Evolutionary conservation across 768 basidiomycete species (phyloP), one percentile per base, ranked within the genome.

Genomic region (Fomitopsis pulvina): DNA sequence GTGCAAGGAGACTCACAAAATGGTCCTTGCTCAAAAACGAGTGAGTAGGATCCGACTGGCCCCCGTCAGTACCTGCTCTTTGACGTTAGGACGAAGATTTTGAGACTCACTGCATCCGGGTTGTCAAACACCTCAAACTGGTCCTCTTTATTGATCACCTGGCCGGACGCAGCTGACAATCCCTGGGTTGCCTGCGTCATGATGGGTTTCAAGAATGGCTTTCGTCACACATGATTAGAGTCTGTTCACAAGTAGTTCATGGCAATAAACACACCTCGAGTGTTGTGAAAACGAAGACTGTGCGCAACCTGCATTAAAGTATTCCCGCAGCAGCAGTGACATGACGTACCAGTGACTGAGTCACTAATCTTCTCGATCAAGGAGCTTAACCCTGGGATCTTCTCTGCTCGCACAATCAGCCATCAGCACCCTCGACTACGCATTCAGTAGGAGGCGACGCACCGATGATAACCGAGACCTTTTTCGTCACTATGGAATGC

Each of bases 21-120:
- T 92, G 88, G 61, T 92, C 89, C 68, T 92, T 92, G 63, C 86
- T 89, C 65, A 92, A 66, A 73, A 89, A 88, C 2, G 87, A 91
- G 63, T 92, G 89, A 2, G 89, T 93, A 2, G 90, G 90, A 62
- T 93, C 90, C 28, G 83, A 86, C 81, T 88, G 57, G 10, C 18
- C 4, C 3, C 11, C 28, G 16, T 21, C 10, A 28, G 16, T 12
- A 27, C 45, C 21, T 9, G n/a, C n/a, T n/a, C n/a, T n/a, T n/a
- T n/a, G n/a, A n/a, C n/a, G n/a, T 6, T 5, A 37, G 34, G 5
- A 37, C 18, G 14, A n/a, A 25, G 41, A 27, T 45, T 27, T 45
- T 47, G 32, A 18, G 9, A n/a, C 74, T 61, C 57, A 87, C 85
- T 12, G 88, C 85, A 51, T 78, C 70, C 1, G 87, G 84, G 63